Evolutionary conservation across 2,329 filamentous ascomycete species (phyloP).

Genomic region (Endocalyx cinctus): DNA sequence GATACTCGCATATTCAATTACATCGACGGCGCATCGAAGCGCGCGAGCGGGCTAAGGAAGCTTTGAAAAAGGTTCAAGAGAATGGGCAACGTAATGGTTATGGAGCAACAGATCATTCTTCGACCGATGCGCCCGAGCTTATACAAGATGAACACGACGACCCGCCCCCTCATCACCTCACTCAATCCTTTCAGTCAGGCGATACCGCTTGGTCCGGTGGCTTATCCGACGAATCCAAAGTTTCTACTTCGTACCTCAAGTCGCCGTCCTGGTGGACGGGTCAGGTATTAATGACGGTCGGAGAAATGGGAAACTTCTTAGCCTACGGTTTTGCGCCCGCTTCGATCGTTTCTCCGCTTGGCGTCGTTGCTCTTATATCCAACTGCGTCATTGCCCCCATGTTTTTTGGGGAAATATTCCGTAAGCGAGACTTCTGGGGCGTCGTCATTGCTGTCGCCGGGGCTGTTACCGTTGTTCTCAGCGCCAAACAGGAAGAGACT

Average conservation of each 20-base stretch:
- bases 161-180: slow-evolving; percentile 47
- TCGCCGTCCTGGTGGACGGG: slow-evolving; percentile 97
- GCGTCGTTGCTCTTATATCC: slow-evolving; percentile 92
- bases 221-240: slow-evolving; percentile 31
- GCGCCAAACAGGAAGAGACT: slow-evolving; percentile 81
- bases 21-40: slow-evolving; percentile 62
- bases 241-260: slow-evolving; percentile 69
- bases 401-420: slow-evolving; percentile 87
- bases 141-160: slow-evolving; percentile 30
- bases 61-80: slow-evolving; percentile 44
- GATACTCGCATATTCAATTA: slow-evolving; percentile 87
- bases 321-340: slow-evolving; percentile 97
- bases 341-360: slow-evolving; percentile 92
- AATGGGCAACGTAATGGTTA: slow-evolving; percentile 25
- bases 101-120: slow-evolving; percentile 18
- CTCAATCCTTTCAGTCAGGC: slow-evolving; percentile 44
- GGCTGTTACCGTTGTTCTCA: slow-evolving; percentile 88
- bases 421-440: slow-evolving; percentile 78
- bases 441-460: slow-evolving; percentile 83
- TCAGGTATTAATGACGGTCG: slow-evolving; percentile 85
- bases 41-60: slow-evolving; percentile 49
- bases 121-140: slow-evolving; percentile 25
- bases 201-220: slow-evolving; percentile 34
- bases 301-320: slow-evolving; percentile 93
- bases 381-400: slow-evolving; percentile 96